Percentiles rank a stretch among this genome's conserved stretches.
Conservation (phyloP, 1,139 yeast genomes). For the Debaryomyces singareniensis region DNA sequence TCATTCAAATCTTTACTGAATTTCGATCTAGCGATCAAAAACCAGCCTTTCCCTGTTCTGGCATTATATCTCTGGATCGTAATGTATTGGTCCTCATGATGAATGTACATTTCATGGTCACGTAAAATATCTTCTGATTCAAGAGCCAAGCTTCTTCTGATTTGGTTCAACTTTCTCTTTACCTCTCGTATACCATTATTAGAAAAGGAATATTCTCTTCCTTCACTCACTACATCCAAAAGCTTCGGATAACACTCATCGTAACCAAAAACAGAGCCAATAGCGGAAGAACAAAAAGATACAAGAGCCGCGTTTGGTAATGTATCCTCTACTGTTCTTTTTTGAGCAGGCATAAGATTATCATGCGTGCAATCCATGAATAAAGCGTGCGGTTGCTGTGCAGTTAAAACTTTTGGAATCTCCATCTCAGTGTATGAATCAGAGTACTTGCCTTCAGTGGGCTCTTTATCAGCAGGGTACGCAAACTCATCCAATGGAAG, state of each 20-base stretch:
- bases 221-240: conserved; percentile 77
- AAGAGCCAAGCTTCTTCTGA: conserved; percentile 55
- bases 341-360: conserved; percentile 82
- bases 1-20: conserved; percentile 41
- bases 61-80: conserved; percentile 86
- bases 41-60: conserved; percentile 82
- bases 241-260: conserved; percentile 87
- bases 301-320: conserved; percentile 93
- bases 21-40: conserved; percentile 80
- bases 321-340: conserved; percentile 90
- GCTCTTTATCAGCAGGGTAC: conserved; percentile 49
- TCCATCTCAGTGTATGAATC: conserved; percentile 50
- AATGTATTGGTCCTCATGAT: conserved; percentile 87
- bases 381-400: conserved; percentile 80
- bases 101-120: conserved; percentile 89
- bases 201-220: conserved; percentile 50
- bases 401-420: conserved; percentile 57
- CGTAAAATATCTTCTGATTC: conserved; percentile 59
- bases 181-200: conserved; percentile 69
- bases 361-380: conserved; percentile 99
- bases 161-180: conserved; percentile 53
- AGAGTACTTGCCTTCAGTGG: conserved; percentile 20
- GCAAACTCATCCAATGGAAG: conserved; percentile 68
- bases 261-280: conserved; percentile 90
- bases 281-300: conserved; percentile 87